phyloP scores from a whole-genome alignment of 139 green algal species.

The Desmodesmus armatus region DNA sequence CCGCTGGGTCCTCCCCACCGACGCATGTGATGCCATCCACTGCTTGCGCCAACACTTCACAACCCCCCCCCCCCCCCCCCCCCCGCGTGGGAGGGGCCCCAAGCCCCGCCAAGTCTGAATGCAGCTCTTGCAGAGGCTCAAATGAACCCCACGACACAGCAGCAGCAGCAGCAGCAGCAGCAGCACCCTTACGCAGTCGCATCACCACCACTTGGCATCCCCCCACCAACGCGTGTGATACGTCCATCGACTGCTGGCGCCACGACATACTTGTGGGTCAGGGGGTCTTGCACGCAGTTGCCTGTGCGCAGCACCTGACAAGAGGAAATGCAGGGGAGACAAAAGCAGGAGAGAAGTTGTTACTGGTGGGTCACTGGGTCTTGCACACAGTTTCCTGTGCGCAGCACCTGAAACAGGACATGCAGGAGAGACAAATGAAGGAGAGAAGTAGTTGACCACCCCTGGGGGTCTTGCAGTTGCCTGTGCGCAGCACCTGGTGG shows the following conservation, averaged over 20 bases:
- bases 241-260: conserved; percentile 58
- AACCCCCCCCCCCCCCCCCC: no score
- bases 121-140: no score
- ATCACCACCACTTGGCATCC: no score
- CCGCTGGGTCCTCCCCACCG: no score
- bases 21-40: no score
- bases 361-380: not conserved
- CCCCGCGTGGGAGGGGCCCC: no score
- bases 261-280: conserved; percentile 53
- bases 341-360: conserved; percentile 2
- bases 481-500: not conserved
- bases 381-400: conserved; percentile 33
- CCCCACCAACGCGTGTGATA: conserved; percentile 45
- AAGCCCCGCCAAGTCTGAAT: no score
- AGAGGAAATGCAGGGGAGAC: not conserved
- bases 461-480: not conserved
- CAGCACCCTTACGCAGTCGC: no score
- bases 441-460: not conserved
- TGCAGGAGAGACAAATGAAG: not conserved
- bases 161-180: no score
- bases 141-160: no score
- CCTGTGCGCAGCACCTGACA: conserved; percentile 33
- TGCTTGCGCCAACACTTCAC: no score
- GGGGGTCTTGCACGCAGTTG: conserved; percentile 41
- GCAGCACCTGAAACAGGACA: no score